phyloP scores from a whole-genome alignment of 2,329 filamentous ascomycete genomes.

The Bipolaris oryzae region DNA sequence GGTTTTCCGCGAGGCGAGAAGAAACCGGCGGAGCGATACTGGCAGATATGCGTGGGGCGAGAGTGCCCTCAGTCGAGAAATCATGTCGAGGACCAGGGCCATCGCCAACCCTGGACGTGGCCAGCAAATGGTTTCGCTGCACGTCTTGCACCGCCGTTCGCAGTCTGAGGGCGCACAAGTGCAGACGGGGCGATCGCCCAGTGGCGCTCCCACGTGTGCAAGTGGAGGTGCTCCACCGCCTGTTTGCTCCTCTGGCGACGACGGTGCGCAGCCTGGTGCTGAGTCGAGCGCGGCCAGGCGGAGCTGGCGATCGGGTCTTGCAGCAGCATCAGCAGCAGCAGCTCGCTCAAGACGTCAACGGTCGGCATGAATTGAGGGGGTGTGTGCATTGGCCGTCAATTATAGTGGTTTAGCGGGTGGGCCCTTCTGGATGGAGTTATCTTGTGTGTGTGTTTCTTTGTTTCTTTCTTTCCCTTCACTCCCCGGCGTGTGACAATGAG shows the following conservation, averaged over 20 bases:
- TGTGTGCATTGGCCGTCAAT: constrained; percentile 3
- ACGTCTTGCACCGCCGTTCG: neutral
- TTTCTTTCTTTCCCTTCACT: neutral
- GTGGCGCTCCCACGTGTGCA: constrained; percentile 7
- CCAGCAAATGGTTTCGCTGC: constrained; percentile 8
- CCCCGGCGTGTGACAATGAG: neutral
- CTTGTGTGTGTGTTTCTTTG: neutral
- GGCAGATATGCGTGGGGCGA: constrained; percentile 1
- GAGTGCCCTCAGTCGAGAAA: neutral
- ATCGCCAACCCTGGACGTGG: neutral
- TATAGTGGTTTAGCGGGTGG: neutral
- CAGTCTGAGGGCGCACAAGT: neutral
- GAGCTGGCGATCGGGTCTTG: constrained; percentile 8
- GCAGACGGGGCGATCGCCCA: constrained; percentile 4
- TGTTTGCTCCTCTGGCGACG: constrained; percentile 2
- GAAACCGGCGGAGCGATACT: neutral
- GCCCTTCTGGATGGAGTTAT: neutral
- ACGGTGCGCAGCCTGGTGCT: neutral
- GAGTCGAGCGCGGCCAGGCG: constrained; percentile 3
- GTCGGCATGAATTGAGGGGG: constrained; percentile 4
- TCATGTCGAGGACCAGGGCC: constrained; percentile 2
- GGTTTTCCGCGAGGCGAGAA: constrained; percentile 4
- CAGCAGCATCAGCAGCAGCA: neutral
- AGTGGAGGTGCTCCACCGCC: constrained; percentile 11
- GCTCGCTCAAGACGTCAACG: constrained; percentile 6